These are phyloP conservation scores for Isatis tinctoria DNA, from an alignment of 345 rosid genomes.

Conservation along the genomic window DNA sequence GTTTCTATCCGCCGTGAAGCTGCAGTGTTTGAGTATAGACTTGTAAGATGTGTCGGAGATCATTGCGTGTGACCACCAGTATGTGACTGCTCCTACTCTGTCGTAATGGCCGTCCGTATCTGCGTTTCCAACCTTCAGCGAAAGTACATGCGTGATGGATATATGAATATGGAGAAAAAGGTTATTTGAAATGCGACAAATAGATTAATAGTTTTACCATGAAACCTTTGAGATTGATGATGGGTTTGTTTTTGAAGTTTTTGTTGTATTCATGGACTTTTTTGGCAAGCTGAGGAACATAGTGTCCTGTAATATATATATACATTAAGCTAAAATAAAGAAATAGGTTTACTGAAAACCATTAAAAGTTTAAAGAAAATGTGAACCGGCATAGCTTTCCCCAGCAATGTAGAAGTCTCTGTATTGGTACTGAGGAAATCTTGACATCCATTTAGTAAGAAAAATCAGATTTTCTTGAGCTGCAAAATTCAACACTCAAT, in stretches of 20 bases:
- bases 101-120: slow-evolving; percentile 66
- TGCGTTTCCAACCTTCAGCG: slow-evolving; percentile 66
- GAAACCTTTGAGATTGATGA: slow-evolving; percentile 79
- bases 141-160: background rate
- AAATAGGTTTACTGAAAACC: background rate
- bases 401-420: too few relatives aligned
- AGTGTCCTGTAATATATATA: slow-evolving; percentile 49
- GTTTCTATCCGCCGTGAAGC: slow-evolving; percentile 41
- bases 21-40: slow-evolving; percentile 50
- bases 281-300: slow-evolving; percentile 87
- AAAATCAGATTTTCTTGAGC: slow-evolving; percentile 46
- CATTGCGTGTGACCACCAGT: slow-evolving; percentile 88
- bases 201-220: slow-evolving; percentile 39
- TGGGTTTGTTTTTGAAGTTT: slow-evolving; percentile 24
- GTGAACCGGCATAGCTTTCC: slow-evolving; percentile 34
- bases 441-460: too few relatives aligned
- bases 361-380: background rate
- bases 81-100: slow-evolving; percentile 60
- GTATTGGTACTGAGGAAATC: too few relatives aligned
- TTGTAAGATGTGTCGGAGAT: slow-evolving; percentile 65
- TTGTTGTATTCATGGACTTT: slow-evolving; percentile 52
- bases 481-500: slow-evolving; percentile 19
- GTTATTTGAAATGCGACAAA: background rate
- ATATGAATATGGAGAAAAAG: too few relatives aligned
- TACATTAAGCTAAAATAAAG: too few relatives aligned